Conservation (phyloP, 441 rosid species). For the Isatis lusitanica region DNA sequence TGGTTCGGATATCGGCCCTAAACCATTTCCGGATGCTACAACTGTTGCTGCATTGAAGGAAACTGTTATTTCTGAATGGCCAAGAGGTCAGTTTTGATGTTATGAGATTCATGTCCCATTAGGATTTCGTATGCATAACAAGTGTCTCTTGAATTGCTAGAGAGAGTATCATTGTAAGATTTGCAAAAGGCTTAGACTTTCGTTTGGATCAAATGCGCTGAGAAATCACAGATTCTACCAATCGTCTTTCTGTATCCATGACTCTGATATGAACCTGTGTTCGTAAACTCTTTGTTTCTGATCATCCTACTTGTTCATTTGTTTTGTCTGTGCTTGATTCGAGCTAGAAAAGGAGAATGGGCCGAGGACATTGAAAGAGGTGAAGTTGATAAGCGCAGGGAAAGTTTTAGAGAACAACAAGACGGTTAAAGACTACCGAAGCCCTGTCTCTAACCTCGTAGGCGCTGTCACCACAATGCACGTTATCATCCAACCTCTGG, state of each 20-base stretch:
- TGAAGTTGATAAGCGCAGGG: slow-evolving; percentile 92
- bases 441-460: slow-evolving; percentile 76
- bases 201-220: not conserved
- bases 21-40: slow-evolving; percentile 76
- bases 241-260: not conserved
- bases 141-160: not conserved
- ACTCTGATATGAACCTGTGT: not conserved
- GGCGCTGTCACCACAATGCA: slow-evolving; percentile 96
- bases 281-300: not conserved
- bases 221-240: not conserved
- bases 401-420: slow-evolving; percentile 86
- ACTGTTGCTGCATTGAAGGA: slow-evolving; percentile 90
- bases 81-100: slow-evolving; percentile 62
- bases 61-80: slow-evolving; percentile 91
- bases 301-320: slow-evolving; percentile 1
- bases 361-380: slow-evolving; percentile 86
- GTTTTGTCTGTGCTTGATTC: slow-evolving; percentile 10
- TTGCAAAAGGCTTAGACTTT: not conserved
- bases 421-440: slow-evolving; percentile 78
- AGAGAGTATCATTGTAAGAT: not conserved
- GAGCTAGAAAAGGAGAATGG: slow-evolving; percentile 78
- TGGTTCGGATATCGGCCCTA: slow-evolving; percentile 96
- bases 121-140: not conserved
- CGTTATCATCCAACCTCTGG: slow-evolving; percentile 84
- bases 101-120: not conserved